phyloP scores from a whole-genome alignment of 2,329 filamentous ascomycete genomes.

The Aspergillus fischeri region DNA sequence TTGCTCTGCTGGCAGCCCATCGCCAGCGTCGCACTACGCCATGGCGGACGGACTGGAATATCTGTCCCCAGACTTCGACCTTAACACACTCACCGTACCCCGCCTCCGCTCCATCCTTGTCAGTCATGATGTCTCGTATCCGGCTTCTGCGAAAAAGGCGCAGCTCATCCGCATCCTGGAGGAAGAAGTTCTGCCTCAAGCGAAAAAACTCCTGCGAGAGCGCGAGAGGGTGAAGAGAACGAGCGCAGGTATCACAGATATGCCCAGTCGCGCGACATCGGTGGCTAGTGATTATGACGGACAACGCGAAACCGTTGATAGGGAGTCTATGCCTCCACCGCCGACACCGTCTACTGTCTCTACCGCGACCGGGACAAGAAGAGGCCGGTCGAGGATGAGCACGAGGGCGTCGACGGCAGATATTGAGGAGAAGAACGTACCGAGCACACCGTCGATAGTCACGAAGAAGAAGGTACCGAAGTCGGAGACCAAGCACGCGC shows the following conservation, averaged over 20 bases:
- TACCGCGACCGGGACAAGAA: constrained; percentile 53
- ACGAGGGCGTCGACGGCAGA: constrained; percentile 44
- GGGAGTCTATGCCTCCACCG: constrained; percentile 44
- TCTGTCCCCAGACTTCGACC: constrained; percentile 81
- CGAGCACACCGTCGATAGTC: constrained; percentile 23
- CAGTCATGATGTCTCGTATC: constrained; percentile 79
- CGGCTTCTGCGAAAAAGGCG: constrained; percentile 84
- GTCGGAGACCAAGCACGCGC: constrained; percentile 31
- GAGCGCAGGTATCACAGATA: constrained; percentile 74
- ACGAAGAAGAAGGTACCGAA: constrained; percentile 31
- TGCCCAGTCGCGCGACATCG: constrained; percentile 63
- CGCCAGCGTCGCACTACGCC: constrained; percentile 9
- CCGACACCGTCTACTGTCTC: constrained; percentile 47
- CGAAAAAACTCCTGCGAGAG: constrained; percentile 69
- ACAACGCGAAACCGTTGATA: constrained; percentile 54
- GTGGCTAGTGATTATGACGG: constrained; percentile 58
- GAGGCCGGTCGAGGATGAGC: constrained; percentile 48
- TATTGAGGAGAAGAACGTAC: constrained; percentile 26
- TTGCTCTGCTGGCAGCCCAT: constrained; percentile 1
- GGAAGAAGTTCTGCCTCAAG: constrained; percentile 71
- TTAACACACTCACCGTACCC: constrained; percentile 76
- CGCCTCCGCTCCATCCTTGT: constrained; percentile 87
- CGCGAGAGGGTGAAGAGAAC: constrained; percentile 78
- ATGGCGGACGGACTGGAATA: constrained; percentile 68
- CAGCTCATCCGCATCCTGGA: constrained; percentile 83